phyloP scores from a whole-genome alignment of 1,284 basidiomycete genomes.

The Porogramme epimiltina region DNA sequence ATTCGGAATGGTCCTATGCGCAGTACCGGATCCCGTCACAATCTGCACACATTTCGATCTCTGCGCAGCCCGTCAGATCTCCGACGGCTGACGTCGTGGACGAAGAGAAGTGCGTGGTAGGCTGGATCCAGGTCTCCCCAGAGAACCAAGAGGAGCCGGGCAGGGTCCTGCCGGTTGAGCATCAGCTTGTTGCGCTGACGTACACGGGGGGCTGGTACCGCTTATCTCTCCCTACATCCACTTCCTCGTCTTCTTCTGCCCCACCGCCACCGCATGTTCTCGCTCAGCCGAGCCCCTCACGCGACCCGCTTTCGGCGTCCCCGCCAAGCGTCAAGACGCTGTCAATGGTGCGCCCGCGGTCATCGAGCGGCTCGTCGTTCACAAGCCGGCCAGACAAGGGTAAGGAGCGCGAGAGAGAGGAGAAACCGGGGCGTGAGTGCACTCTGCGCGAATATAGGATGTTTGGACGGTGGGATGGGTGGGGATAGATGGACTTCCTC shows the following conservation, averaged over 20 bases:
- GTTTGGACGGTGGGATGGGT: constrained; percentile 85
- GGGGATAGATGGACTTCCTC: constrained; percentile 59
- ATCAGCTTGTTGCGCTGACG: constrained; percentile 84
- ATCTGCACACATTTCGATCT: constrained; percentile 77
- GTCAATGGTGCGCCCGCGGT: constrained; percentile 43
- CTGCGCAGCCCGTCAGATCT: constrained; percentile 55
- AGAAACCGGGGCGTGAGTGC: constrained; percentile 65
- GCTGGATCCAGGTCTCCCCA: constrained; percentile 71
- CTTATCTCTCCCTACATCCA: constrained; percentile 64
- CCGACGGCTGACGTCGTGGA: constrained; percentile 67
- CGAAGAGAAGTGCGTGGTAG: constrained; percentile 84
- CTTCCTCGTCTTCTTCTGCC: constrained; percentile 26
- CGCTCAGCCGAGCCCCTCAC: constrained; percentile 16
- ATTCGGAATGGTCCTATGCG: constrained; percentile 91
- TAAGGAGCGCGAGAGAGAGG: constrained; percentile 60
- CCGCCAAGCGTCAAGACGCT: constrained; percentile 41
- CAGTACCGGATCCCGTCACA: constrained; percentile 89
- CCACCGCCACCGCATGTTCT: constrained; percentile 10
- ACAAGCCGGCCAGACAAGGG: constrained; percentile 54
- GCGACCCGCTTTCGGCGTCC: constrained; percentile 36
- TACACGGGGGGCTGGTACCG: constrained; percentile 94
- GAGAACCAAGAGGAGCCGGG: constrained; percentile 38
- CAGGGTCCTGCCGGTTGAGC: constrained; percentile 42
- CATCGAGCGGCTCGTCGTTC: constrained; percentile 56
- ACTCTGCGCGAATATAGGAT: constrained; percentile 73